Conservation (phyloP, 148 eudicot species). For the Talinum fruticosum region DNA sequence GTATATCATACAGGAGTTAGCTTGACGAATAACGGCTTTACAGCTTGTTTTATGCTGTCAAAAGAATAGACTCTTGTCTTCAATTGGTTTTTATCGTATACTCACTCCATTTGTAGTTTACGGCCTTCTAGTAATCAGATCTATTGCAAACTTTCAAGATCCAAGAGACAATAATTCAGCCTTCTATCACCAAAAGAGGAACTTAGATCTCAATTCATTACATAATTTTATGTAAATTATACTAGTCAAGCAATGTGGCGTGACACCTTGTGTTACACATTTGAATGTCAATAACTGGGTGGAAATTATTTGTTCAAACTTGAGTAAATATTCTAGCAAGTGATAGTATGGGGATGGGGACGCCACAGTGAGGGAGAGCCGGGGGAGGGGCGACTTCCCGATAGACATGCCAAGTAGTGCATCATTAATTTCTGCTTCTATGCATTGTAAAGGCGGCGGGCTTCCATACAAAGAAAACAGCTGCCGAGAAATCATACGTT, state of each 20-base stretch:
- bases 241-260: background rate
- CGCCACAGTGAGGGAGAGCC: background rate
- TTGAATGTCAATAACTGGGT: slow-evolving; percentile 7
- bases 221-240: background rate
- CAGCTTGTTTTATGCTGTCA: background rate
- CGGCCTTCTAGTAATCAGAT: background rate
- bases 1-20: background rate
- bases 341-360: background rate
- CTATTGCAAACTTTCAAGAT: background rate
- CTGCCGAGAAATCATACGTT: slow-evolving; percentile 74
- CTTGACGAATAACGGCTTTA: background rate
- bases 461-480: slow-evolving; percentile 62
- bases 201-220: background rate
- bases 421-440: slow-evolving; percentile 12
- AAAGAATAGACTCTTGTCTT: background rate
- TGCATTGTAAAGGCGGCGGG: slow-evolving; percentile 41
- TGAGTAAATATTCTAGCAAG: background rate
- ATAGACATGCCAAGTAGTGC: too few relatives aligned
- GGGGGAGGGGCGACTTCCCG: too few relatives aligned
- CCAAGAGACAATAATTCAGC: background rate
- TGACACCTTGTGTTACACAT: background rate
- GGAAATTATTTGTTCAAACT: background rate
- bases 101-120: background rate
- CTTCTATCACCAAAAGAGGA: background rate
- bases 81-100: background rate